phyloP scores from a whole-genome alignment of 192 early-diverging fungal species.

The Cetraspora pellucida region DNA sequence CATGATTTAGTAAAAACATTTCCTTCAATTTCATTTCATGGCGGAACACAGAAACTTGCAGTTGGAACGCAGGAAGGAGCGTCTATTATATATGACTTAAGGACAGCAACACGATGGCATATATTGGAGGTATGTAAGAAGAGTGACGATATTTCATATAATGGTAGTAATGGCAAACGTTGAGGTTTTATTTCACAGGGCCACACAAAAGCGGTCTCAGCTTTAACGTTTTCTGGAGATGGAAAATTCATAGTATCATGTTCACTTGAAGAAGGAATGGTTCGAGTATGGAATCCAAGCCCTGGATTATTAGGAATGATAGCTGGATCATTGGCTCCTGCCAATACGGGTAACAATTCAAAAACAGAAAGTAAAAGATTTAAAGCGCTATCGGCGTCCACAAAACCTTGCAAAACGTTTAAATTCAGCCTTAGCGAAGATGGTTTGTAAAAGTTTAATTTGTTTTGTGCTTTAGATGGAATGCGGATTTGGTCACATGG shows the following conservation, averaged over 20 bases:
- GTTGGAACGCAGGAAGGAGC: slow-evolving; percentile 78
- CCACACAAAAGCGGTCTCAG: slow-evolving; percentile 65
- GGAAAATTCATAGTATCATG: slow-evolving; percentile 76
- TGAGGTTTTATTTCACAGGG: slow-evolving; percentile 51
- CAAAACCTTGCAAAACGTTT: slow-evolving; percentile 32
- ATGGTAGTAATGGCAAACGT: not conserved
- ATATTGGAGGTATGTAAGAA: slow-evolving; percentile 65
- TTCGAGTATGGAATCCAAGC: slow-evolving; percentile 75
- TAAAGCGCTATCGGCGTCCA: not conserved
- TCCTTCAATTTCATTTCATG: slow-evolving; percentile 76
- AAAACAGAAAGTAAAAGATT: not conserved
- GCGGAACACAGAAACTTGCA: slow-evolving; percentile 70
- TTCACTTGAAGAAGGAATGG: slow-evolving; percentile 66
- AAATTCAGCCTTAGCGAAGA: slow-evolving; percentile 39
- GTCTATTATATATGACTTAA: slow-evolving; percentile 76
- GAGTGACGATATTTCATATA: too few species aligned
- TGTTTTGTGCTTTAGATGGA: too few species aligned
- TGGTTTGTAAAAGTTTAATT: slow-evolving; percentile 27
- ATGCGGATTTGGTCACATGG: too few species aligned
- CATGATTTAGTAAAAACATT: slow-evolving; percentile 68
- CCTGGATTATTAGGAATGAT: slow-evolving; percentile 74
- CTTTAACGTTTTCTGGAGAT: slow-evolving; percentile 76
- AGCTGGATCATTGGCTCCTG: slow-evolving; percentile 41
- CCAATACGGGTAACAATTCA: not conserved
- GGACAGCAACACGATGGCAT: slow-evolving; percentile 76